These are phyloP conservation scores for Nothophytophthora sp. DNA, from an alignment of 352 stramenopile species.

Conservation along the genomic window DNA sequence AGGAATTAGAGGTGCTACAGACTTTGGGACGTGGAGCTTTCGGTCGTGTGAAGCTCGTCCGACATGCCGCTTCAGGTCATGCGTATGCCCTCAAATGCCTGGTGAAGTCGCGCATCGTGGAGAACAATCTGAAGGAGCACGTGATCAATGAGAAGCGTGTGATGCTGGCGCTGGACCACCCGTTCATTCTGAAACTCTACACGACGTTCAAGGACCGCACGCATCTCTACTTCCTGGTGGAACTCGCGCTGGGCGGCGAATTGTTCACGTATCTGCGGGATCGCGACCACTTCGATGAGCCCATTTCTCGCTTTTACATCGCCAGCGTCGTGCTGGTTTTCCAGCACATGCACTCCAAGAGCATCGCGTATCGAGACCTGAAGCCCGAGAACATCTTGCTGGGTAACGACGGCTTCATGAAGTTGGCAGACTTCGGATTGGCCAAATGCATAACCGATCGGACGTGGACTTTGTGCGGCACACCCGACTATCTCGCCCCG, in stretches of 20 bases:
- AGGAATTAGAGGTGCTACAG: constrained; percentile 78
- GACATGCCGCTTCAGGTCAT: constrained; percentile 58
- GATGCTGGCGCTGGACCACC: constrained; percentile 88
- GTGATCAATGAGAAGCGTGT: constrained; percentile 92
- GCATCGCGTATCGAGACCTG: constrained; percentile 91
- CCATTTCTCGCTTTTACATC: constrained; percentile 86
- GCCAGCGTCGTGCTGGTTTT: constrained; percentile 91
- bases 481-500: constrained; percentile 91
- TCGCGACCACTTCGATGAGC: constrained; percentile 71
- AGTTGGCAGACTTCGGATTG: constrained; percentile 92
- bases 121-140: constrained; percentile 92
- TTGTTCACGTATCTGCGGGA: constrained; percentile 92
- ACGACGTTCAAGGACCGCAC: constrained; percentile 90
- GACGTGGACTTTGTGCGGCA: constrained; percentile 92
- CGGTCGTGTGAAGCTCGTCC: constrained; percentile 88
- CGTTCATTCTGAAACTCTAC: constrained; percentile 92
- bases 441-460: constrained; percentile 87
- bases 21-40: constrained; percentile 87
- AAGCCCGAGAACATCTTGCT: constrained; percentile 92
- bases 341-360: constrained; percentile 89
- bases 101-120: constrained; percentile 90
- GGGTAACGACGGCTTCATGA: constrained; percentile 86
- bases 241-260: constrained; percentile 91
- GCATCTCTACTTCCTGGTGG: constrained; percentile 92
- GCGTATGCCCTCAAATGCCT: constrained; percentile 93